A percentile compares a stretch with the other conserved stretches of the same genome.
phyloP scores from a whole-genome alignment of 2,329 filamentous ascomycete species.

The Penicillium sp. region DNA sequence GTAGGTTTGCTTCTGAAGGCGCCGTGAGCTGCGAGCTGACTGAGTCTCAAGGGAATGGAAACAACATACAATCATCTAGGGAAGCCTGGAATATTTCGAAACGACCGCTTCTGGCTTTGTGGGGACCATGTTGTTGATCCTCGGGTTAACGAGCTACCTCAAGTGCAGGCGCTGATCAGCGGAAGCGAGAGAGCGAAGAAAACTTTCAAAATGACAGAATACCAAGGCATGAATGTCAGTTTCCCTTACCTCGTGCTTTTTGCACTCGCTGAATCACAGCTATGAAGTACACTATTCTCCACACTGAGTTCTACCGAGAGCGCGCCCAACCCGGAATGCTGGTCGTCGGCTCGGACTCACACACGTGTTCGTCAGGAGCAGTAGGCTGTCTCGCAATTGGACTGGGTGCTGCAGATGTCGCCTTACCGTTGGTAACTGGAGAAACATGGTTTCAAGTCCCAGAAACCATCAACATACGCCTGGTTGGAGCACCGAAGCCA shows the following conservation, averaged over 20 bases:
- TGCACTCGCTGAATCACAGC: background rate
- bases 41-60: conserved; percentile 34
- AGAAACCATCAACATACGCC: conserved; percentile 39
- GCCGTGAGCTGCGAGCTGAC: background rate
- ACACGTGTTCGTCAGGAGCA: conserved; percentile 45
- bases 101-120: conserved; percentile 51
- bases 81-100: conserved; percentile 45
- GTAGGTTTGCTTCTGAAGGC: conserved; percentile 14
- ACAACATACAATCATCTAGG: conserved; percentile 41
- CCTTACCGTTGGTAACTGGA: conserved; percentile 45
- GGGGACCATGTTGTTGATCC: conserved; percentile 51
- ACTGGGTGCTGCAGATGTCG: conserved; percentile 45
- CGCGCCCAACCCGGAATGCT: conserved; percentile 45
- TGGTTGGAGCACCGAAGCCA: conserved; percentile 32
- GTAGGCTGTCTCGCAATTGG: conserved; percentile 44
- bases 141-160: conserved; percentile 23
- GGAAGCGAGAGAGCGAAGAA: conserved; percentile 34
- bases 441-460: conserved; percentile 49
- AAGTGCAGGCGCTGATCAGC: conserved; percentile 34
- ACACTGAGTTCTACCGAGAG: conserved; percentile 46
- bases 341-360: conserved; percentile 45
- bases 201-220: conserved; percentile 44
- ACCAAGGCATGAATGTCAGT: conserved; percentile 35
- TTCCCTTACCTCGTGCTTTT: background rate
- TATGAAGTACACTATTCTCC: conserved; percentile 39